phyloP scores from a whole-genome alignment of 2,329 filamentous ascomycete species.

The Xylariaceae sp. region DNA sequence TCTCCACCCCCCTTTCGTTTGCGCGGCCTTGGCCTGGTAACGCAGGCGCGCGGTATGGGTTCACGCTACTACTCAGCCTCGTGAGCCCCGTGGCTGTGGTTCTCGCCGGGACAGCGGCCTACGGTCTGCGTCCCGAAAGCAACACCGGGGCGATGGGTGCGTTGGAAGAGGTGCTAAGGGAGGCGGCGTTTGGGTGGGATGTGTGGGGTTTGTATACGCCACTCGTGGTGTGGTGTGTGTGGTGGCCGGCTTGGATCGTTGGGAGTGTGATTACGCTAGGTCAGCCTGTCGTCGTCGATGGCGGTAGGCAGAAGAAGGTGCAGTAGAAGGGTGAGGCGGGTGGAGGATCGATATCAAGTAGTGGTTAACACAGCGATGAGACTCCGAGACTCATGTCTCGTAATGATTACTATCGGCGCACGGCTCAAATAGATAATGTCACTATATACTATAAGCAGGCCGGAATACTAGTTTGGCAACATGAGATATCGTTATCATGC shows the following conservation, averaged over 20 bases:
- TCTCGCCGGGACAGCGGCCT: conserved; percentile 47
- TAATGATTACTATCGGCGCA: too few relatives aligned
- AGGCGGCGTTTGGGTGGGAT: conserved; percentile 83
- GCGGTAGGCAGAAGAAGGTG: too few relatives aligned
- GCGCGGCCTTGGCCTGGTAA: conserved; percentile 45
- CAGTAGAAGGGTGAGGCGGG: too few relatives aligned
- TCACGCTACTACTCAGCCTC: conserved; percentile 51
- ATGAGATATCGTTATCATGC: too few relatives aligned
- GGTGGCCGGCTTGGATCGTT: conserved; percentile 89
- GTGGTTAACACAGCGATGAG: too few relatives aligned
- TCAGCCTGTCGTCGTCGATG: conserved; percentile 7
- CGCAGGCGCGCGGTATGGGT: conserved; percentile 37
- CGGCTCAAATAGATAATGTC: too few relatives aligned
- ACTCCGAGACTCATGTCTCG: too few relatives aligned
- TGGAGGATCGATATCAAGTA: too few relatives aligned
- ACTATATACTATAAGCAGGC: too few relatives aligned
- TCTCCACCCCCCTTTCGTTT: conserved; percentile 78
- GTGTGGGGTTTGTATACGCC: conserved; percentile 87
- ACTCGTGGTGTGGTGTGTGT: conserved; percentile 87
- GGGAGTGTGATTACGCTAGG: conserved; percentile 55
- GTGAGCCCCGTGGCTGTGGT: conserved; percentile 59
- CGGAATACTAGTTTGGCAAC: too few relatives aligned
- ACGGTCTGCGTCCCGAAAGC: conserved; percentile 10
- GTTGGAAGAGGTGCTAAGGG: conserved; percentile 58
- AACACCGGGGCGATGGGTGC: conserved; percentile 6